Percentiles rank a stretch among this genome's conserved stretches.
These are phyloP conservation scores for Phytophthora foliorum DNA, from an alignment of 352 stramenopile species.

Conservation along the genomic window DNA sequence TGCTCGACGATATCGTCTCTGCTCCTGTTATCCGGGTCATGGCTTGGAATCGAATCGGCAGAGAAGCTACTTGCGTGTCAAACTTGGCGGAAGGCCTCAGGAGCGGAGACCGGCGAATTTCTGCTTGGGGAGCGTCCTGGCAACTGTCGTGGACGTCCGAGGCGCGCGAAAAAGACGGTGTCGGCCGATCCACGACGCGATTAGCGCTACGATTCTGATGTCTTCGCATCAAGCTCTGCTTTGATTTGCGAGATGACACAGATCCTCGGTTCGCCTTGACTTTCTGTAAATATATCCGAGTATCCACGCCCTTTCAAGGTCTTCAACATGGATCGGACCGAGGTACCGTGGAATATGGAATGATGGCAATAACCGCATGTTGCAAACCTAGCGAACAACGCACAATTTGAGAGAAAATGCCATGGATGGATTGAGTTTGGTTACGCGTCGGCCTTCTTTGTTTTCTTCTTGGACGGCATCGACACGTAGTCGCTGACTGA, in stretches of 20 bases:
- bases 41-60: slow-evolving; percentile 29
- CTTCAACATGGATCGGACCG: slow-evolving; percentile 20
- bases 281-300: slow-evolving; percentile 36
- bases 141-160: slow-evolving; percentile 5
- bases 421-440: slow-evolving; percentile 30
- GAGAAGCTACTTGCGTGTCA: slow-evolving; percentile 36
- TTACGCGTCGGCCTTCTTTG: slow-evolving; percentile 46
- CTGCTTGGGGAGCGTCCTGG: slow-evolving; percentile 3
- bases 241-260: slow-evolving; percentile 35
- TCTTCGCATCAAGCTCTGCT: slow-evolving; percentile 17
- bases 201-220: slow-evolving; percentile 6
- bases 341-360: slow-evolving; percentile 29
- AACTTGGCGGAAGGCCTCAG: slow-evolving; percentile 22
- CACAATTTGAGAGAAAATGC: slow-evolving; percentile 7
- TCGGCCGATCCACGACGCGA: slow-evolving; percentile 3
- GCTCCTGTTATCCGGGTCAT: slow-evolving; percentile 27
- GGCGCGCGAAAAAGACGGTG: slow-evolving; percentile 5
- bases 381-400: no score
- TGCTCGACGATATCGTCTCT: slow-evolving; percentile 2
- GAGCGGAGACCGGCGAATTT: slow-evolving; percentile 8
- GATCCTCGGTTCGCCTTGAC: slow-evolving; percentile 30
- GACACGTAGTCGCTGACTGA: slow-evolving; percentile 77
- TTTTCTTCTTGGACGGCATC: slow-evolving; percentile 68
- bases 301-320: slow-evolving; percentile 39
- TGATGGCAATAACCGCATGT: no score